phyloP scores from a whole-genome alignment of 768 basidiomycete genomes.

The Pulveroboletus sp. region DNA sequence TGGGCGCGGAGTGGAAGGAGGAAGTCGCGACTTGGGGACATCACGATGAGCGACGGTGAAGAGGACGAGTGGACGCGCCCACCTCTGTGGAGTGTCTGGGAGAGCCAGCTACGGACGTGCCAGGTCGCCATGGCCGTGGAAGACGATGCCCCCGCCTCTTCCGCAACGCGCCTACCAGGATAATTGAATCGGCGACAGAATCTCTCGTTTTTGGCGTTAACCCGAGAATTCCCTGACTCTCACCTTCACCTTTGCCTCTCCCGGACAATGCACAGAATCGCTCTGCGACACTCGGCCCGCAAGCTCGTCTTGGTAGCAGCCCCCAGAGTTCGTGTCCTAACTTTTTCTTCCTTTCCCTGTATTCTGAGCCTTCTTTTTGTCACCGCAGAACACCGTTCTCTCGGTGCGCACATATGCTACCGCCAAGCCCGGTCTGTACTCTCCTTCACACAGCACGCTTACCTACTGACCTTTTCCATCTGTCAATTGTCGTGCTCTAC shows the following conservation, averaged over 20 bases:
- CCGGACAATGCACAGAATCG: slow-evolving; percentile 76
- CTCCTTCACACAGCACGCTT: slow-evolving; percentile 2
- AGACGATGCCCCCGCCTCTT: slow-evolving; percentile 7
- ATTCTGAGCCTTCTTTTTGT: slow-evolving; percentile 8
- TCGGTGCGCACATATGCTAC: slow-evolving; percentile 89
- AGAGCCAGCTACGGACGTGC: slow-evolving; percentile 22
- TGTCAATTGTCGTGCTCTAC: neutral
- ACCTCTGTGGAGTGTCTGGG: slow-evolving; percentile 23
- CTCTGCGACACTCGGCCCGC: slow-evolving; percentile 80
- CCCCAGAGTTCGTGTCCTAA: slow-evolving; percentile 45
- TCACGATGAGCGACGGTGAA: slow-evolving; percentile 1
- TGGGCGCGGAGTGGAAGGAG: slow-evolving; percentile 33
- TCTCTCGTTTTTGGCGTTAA: slow-evolving; percentile 29
- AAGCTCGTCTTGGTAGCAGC: slow-evolving; percentile 66
- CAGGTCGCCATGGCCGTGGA: slow-evolving; percentile 13
- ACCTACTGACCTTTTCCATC: slow-evolving; percentile 11
- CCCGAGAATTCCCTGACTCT: slow-evolving; percentile 37
- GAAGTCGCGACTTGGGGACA: slow-evolving; percentile 16
- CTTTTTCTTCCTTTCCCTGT: slow-evolving; percentile 7
- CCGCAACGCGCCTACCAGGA: slow-evolving; percentile 6
- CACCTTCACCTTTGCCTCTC: slow-evolving; percentile 42
- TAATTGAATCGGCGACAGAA: slow-evolving; percentile 30
- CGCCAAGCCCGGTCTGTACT: slow-evolving; percentile 86
- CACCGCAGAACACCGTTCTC: slow-evolving; percentile 38
- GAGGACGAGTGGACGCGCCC: neutral